Evolutionary conservation across 2,329 filamentous ascomycete genomes (phyloP).

Genomic region (Blastomyces silverae): DNA sequence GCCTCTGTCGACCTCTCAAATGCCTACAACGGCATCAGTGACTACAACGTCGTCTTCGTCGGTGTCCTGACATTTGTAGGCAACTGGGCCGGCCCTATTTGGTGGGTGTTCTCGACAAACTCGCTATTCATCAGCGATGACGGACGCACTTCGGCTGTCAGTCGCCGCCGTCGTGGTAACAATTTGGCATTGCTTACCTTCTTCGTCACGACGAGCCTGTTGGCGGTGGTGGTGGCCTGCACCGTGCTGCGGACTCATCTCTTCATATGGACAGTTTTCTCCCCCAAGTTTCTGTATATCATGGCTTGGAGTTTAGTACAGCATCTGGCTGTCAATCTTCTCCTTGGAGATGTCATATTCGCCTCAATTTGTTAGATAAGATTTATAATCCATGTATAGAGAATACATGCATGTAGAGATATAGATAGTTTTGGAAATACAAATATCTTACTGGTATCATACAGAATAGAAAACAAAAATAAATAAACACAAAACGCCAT

Average conservation of each 20-base stretch:
- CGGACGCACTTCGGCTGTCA: constrained; percentile 32
- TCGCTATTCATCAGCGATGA: constrained; percentile 36
- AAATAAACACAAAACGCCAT: not conserved
- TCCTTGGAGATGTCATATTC: constrained; percentile 54
- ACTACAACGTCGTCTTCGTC: constrained; percentile 74
- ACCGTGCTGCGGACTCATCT: constrained; percentile 76
- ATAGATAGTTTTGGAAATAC: not conserved
- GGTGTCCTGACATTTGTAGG: constrained; percentile 75
- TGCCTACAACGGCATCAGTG: constrained; percentile 84
- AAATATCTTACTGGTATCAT: not conserved
- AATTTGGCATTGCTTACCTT: constrained; percentile 57
- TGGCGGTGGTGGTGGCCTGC: constrained; percentile 82
- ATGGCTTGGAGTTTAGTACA: constrained; percentile 81
- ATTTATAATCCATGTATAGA: not conserved
- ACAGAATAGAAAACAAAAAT: not conserved
- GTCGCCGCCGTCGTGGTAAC: not conserved
- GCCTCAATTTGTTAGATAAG: constrained; percentile 30
- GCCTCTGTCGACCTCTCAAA: constrained; percentile 91
- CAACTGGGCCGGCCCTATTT: constrained; percentile 89
- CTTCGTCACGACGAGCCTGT: constrained; percentile 59
- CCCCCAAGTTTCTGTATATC: constrained; percentile 88
- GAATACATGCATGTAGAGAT: not conserved
- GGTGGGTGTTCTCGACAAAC: constrained; percentile 64
- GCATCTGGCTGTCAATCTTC: constrained; percentile 67
- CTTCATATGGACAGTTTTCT: constrained; percentile 99